Evolutionary conservation across 2,329 filamentous ascomycete genomes (phyloP).

Genomic region (Penicillium nordicum): DNA sequence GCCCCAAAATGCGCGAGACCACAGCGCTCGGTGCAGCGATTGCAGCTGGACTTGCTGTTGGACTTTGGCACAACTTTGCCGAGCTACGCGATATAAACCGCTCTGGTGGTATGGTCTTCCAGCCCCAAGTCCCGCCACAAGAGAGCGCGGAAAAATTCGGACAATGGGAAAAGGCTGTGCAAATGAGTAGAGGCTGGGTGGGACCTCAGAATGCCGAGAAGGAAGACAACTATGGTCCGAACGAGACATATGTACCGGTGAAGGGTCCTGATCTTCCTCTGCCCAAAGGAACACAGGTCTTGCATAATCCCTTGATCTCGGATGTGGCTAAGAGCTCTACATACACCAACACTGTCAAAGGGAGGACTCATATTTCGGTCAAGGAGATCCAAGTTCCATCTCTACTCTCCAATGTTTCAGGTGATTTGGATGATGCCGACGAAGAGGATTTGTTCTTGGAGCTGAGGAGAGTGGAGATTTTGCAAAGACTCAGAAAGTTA

Average conservation of each 20-base stretch:
- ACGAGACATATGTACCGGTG: background rate
- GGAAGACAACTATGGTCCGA: background rate
- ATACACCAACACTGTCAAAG: slow-evolving; percentile 1
- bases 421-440: slow-evolving; percentile 33
- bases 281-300: background rate
- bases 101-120: slow-evolving; percentile 66
- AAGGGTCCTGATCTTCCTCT: background rate
- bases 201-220: slow-evolving; percentile 6
- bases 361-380: slow-evolving; percentile 10
- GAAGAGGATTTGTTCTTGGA: slow-evolving; percentile 37
- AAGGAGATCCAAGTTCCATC: slow-evolving; percentile 16
- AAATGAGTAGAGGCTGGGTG: slow-evolving; percentile 70
- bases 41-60: slow-evolving; percentile 76
- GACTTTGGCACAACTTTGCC: slow-evolving; percentile 70
- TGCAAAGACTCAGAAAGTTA: slow-evolving; percentile 34
- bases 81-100: slow-evolving; percentile 71
- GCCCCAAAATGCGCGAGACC: slow-evolving; percentile 85
- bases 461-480: slow-evolving; percentile 34
- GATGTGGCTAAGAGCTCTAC: slow-evolving; percentile 11
- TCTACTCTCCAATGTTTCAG: slow-evolving; percentile 12
- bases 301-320: background rate
- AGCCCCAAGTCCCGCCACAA: slow-evolving; percentile 56
- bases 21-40: slow-evolving; percentile 86
- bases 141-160: slow-evolving; percentile 59
- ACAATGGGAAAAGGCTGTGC: slow-evolving; percentile 70